Conservation (phyloP, 2,329 filamentous ascomycete genomes). For the Ophiobolus disseminans region DNA sequence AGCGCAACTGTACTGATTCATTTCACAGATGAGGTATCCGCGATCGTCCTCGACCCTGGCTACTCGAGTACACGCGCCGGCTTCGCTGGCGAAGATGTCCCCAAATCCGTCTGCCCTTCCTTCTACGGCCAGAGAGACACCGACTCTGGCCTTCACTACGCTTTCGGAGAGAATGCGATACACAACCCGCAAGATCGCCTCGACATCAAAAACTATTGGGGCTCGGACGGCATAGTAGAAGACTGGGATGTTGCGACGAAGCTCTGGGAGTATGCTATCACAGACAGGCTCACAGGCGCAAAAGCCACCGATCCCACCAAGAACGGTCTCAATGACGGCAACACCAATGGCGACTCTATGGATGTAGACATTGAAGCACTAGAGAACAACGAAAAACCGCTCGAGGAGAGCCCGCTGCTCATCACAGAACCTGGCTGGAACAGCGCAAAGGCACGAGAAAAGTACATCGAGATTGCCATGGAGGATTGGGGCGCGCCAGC, state of each 20-base stretch:
- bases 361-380: constrained; percentile 64
- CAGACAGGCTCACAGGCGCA: constrained; percentile 82
- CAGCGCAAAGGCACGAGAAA: constrained; percentile 83
- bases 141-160: constrained; percentile 58
- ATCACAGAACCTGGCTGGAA: constrained; percentile 98
- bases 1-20: constrained; percentile 17
- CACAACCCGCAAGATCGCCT: constrained; percentile 76
- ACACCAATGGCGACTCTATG: constrained; percentile 63
- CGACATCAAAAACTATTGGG: constrained; percentile 92
- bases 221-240: constrained; percentile 85
- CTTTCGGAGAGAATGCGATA: constrained; percentile 92
- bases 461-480: constrained; percentile 95
- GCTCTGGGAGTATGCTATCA: constrained; percentile 92
- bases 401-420: constrained; percentile 88
- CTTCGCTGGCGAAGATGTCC: constrained; percentile 96
- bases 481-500: constrained; percentile 95
- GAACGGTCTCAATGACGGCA: constrained; percentile 79
- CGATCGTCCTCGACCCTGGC: constrained; percentile 93
- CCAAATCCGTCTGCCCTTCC: constrained; percentile 90
- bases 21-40: constrained; percentile 86
- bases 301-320: constrained; percentile 72
- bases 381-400: constrained; percentile 71
- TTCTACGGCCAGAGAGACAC: constrained; percentile 73
- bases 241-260: constrained; percentile 93
- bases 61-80: constrained; percentile 91